Evolutionary conservation across 2,329 filamentous ascomycete species (phyloP).

Genomic region (Stemphylium vesicarium): DNA sequence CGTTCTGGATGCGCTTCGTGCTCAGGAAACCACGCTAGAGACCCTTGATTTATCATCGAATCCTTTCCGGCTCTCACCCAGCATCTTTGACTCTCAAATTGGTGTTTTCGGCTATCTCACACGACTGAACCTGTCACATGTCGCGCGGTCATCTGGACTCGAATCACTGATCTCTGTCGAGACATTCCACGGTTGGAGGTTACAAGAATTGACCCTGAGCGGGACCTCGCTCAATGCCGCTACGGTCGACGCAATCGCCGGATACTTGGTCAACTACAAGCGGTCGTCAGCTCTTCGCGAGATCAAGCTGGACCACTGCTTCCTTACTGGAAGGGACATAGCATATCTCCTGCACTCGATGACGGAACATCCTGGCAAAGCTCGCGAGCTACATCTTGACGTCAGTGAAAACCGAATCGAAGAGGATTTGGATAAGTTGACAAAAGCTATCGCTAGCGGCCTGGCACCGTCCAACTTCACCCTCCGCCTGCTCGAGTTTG

Average conservation of each 20-base stretch:
- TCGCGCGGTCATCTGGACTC: conserved; percentile 66
- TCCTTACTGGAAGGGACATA: conserved; percentile 68
- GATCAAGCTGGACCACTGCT: conserved; percentile 71
- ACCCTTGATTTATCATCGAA: conserved; percentile 71
- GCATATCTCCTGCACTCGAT: conserved; percentile 70
- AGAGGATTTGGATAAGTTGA: conserved; percentile 58
- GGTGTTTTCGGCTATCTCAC: conserved; percentile 70
- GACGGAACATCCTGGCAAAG: conserved; percentile 56
- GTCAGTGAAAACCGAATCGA: conserved; percentile 69
- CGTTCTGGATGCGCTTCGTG: conserved; percentile 67
- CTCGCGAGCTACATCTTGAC: conserved; percentile 68
- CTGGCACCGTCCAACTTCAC: conserved; percentile 68
- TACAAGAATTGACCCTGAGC: conserved; percentile 70
- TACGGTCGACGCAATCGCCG: conserved; percentile 68
- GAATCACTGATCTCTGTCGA: conserved; percentile 71
- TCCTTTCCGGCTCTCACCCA: conserved; percentile 67
- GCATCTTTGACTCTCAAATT: conserved; percentile 70
- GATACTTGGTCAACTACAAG: conserved; percentile 66
- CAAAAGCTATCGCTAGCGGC: conserved; percentile 58
- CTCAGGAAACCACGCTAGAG: conserved; percentile 71
- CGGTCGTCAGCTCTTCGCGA: conserved; percentile 65
- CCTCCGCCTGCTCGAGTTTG: conserved; percentile 72
- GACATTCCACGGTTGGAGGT: conserved; percentile 69
- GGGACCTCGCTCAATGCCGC: conserved; percentile 67
- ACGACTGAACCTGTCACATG: conserved; percentile 69